Conservation (phyloP, 2,329 filamentous ascomycete species). For the Trichoderma sp. region DNA sequence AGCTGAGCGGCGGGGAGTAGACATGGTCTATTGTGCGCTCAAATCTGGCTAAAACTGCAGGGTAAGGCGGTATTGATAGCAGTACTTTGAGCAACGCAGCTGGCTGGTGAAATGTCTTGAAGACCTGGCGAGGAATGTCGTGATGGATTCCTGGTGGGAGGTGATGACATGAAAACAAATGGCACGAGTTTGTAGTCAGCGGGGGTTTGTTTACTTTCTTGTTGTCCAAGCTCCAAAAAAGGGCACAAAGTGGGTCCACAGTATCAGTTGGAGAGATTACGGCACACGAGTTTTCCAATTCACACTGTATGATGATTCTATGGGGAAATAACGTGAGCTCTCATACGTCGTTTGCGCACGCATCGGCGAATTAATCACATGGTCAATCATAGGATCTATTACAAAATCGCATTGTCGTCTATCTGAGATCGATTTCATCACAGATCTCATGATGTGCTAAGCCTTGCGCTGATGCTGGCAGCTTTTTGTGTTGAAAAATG, state of each 20-base stretch:
- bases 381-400: not conserved
- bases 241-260: not conserved
- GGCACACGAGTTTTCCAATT: not conserved
- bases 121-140: slow-evolving; percentile 21
- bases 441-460: not conserved
- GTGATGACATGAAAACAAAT: slow-evolving; percentile 25
- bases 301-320: not conserved
- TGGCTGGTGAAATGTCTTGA: slow-evolving; percentile 12
- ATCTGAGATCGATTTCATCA: not conserved
- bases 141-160: slow-evolving; percentile 19
- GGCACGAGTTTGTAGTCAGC: slow-evolving; percentile 26
- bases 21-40: slow-evolving; percentile 34
- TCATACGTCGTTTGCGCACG: not conserved
- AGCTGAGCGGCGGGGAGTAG: slow-evolving; percentile 46
- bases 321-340: not conserved
- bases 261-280: not conserved
- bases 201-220: slow-evolving; percentile 32
- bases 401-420: not conserved
- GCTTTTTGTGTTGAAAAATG: not conserved
- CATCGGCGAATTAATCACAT: not conserved
- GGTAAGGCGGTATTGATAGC: slow-evolving; percentile 14
- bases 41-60: not conserved
- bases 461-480: not conserved
- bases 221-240: slow-evolving; percentile 23
- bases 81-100: not conserved